Base-by-base conservation (phyloP, 2,329 filamentous ascomycete species). In the Botrytis aclada region DNA sequence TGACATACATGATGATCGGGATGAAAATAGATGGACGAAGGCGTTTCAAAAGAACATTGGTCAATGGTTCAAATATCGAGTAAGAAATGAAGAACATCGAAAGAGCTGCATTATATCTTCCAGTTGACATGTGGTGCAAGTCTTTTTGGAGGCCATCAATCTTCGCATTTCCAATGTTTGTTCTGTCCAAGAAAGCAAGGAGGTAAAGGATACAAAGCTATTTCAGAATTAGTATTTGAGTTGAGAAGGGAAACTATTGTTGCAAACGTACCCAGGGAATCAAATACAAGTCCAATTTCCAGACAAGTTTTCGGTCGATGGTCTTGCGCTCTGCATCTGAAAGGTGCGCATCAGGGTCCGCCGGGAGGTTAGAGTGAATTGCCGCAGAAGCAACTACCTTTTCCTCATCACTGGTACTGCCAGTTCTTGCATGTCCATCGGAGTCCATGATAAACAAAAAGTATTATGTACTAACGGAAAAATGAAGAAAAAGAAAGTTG, bases 11-110 rank as follows among this genome's bases (percentile, higher is more conserved):
- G 79, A 96, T 97, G 45, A 87, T 84, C 2, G 94, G 92, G 73
- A 97, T 89, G 80, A 97, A 97, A 70, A 95, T 83, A 60, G 90
- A 93, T 0, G 94, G 94, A 0, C 89, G 87, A 74, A 93, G 83
- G 29, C 86, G 87, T 84, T 94, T 94, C 64, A 95, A 83, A 47
- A 94, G 82, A 73, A 94, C 88, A 80, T 93, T 93, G 77, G 89
- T 91, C 0, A 91, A 89, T 66, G 94, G 92, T 83, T 93, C 90
- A 75, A 93, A 94, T 47, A 94, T 82, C 3, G 92, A 87, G 80
- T 97, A 97, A 0, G 92, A 94, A 69, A 97, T 86, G 83, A 97
- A 97, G 84, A 97, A 97, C 77, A 97, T 91, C 45, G 92, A 93
- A 14, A 97, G 85, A 0, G 90, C 88, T 41, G 87, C 85, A 81